Conservation (phyloP, 345 rosid genomes). For the Punica granatum region DNA sequence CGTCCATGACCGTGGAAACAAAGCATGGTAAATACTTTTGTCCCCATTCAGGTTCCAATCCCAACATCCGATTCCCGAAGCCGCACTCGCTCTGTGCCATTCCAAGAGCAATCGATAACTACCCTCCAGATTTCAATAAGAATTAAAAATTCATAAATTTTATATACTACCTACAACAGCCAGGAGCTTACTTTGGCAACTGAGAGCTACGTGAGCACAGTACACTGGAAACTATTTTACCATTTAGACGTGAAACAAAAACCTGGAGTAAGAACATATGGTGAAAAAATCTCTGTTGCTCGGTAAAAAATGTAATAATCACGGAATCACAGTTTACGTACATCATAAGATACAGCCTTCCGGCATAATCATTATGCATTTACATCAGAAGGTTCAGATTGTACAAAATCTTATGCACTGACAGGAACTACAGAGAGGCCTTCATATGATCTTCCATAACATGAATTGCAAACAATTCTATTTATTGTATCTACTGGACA, state of each 20-base stretch:
- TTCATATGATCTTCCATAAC: background rate
- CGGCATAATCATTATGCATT: background rate
- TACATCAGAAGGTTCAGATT: background rate
- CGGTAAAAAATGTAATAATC: background rate
- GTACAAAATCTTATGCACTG: background rate
- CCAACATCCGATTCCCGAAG: slow-evolving; percentile 74
- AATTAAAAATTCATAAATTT: background rate
- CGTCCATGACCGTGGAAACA: slow-evolving; percentile 96
- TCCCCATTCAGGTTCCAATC: slow-evolving; percentile 89
- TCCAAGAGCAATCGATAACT: background rate
- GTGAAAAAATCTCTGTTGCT: background rate
- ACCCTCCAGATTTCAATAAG: no score
- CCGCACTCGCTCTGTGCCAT: slow-evolving; percentile 36
- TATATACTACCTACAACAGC: background rate
- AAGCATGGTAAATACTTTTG: slow-evolving; percentile 79
- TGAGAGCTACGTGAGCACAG: slow-evolving; percentile 49
- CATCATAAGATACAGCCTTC: background rate
- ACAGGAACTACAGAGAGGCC: background rate
- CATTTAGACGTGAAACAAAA: slow-evolving; percentile 69
- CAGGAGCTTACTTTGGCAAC: slow-evolving; percentile 40
- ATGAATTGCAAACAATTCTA: background rate
- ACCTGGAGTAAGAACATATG: slow-evolving; percentile 30
- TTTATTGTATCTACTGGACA: background rate
- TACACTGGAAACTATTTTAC: slow-evolving; percentile 62
- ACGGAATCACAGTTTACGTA: background rate